phyloP scores from a whole-genome alignment of 441 rosid species.

The Isatis lusitanica region DNA sequence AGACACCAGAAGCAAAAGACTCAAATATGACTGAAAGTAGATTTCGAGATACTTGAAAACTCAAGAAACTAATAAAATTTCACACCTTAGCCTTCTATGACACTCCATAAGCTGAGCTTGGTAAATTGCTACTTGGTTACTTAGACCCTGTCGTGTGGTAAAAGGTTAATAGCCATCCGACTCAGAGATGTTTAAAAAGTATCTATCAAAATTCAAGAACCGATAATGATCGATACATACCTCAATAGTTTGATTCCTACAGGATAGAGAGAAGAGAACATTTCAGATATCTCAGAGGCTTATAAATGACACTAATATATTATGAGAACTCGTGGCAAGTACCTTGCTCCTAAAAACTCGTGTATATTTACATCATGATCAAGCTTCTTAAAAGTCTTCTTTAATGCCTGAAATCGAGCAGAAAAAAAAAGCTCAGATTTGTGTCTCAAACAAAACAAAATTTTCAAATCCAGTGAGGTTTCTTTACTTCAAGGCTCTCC shows the following conservation, averaged over 20 bases:
- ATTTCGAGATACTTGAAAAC: neutral
- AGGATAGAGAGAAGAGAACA: constrained; percentile 22
- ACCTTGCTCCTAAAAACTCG: constrained; percentile 60
- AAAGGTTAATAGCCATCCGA: constrained; percentile 9
- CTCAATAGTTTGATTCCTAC: constrained; percentile 59
- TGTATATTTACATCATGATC: constrained; percentile 70
- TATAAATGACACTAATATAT: neutral
- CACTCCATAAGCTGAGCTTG: constrained; percentile 49
- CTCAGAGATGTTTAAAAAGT: neutral
- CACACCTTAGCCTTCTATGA: constrained; percentile 60
- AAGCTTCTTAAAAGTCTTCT: constrained; percentile 61
- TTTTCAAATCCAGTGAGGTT: neutral
- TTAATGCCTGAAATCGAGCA: constrained; percentile 45
- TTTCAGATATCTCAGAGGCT: constrained; percentile 15
- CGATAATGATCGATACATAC: constrained; percentile 30
- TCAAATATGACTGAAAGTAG: neutral
- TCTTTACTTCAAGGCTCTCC: constrained; percentile 65
- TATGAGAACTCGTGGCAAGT: constrained; percentile 17
- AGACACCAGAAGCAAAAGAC: constrained; percentile 22
- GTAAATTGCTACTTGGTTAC: constrained; percentile 45
- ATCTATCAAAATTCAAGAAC: constrained; percentile 6
- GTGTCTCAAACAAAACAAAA: neutral
- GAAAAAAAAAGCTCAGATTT: constrained; percentile 18
- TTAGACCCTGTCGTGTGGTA: constrained; percentile 43
- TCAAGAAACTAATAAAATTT: neutral